Evolutionary conservation across 805 yeast species (phyloP).

Genomic region (Candida berthetii): DNA sequence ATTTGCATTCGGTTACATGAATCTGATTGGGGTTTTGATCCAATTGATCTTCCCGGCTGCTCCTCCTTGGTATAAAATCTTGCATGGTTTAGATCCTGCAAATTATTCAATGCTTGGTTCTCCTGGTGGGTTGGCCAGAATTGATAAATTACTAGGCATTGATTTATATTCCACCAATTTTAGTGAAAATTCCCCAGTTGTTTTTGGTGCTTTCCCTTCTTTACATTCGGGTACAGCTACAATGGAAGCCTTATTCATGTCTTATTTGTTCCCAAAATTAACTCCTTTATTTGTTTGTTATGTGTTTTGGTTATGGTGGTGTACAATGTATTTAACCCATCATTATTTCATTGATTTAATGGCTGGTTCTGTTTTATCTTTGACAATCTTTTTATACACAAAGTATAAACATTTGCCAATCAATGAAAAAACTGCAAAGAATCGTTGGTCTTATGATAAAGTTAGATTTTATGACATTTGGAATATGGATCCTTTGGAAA

Average conservation of each 20-base stretch:
- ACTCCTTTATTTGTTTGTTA: conserved; percentile 65
- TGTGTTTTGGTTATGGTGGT: conserved; percentile 97
- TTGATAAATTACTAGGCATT: conserved; percentile 72
- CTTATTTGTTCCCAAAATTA: conserved; percentile 72
- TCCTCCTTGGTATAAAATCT: conserved; percentile 93
- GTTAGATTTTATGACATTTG: conserved; percentile 27
- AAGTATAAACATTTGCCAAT: conserved; percentile 66
- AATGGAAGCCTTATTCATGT: conserved; percentile 84
- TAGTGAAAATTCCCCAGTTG: conserved; percentile 75
- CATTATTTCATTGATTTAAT: conserved; percentile 92
- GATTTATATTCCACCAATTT: conserved; percentile 82
- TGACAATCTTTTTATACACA: conserved; percentile 61
- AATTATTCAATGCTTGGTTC: conserved; percentile 88
- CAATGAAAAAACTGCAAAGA: conserved; percentile 42
- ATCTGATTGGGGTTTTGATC: conserved; percentile 73
- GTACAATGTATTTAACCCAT: conserved; percentile 95
- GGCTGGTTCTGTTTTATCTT: conserved; percentile 86
- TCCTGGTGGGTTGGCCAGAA: conserved; percentile 91
- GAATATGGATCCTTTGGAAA: conserved; percentile 28
- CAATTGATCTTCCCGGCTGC: conserved; percentile 90
- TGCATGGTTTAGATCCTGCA: conserved; percentile 85
- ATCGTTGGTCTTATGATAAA: conserved; percentile 62
- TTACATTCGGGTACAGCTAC: conserved; percentile 93
- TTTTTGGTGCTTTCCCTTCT: conserved; percentile 88
- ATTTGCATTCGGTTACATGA: conserved; percentile 94